Conservation (phyloP, 23 red algal species). For the Gracilaria gracilis region DNA sequence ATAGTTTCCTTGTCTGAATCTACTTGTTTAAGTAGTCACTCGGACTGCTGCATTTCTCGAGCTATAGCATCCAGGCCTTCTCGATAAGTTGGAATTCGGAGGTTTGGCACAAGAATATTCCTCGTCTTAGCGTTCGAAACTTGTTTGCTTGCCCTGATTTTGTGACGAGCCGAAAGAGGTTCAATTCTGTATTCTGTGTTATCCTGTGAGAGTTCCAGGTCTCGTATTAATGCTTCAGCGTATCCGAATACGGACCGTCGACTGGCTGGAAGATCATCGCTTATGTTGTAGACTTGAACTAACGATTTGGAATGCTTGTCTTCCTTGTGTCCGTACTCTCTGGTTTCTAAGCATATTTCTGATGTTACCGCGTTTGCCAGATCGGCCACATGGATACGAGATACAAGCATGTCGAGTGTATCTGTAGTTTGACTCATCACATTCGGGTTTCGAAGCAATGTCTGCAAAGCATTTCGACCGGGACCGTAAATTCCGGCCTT, state of each 20-base stretch:
- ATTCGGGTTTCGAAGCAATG: constrained; percentile 25
- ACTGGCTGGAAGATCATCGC: constrained; percentile 60
- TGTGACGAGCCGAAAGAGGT: constrained; percentile 19
- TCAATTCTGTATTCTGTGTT: background rate
- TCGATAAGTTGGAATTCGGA: constrained; percentile 37
- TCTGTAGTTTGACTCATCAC: background rate
- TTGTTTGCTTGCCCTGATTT: constrained; percentile 33
- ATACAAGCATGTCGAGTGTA: constrained; percentile 9
- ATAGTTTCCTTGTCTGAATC: background rate
- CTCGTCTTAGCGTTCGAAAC: constrained; percentile 66
- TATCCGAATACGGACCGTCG: constrained; percentile 27
- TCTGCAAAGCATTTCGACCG: constrained; percentile 32
- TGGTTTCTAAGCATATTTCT: background rate
- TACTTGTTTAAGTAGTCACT: background rate
- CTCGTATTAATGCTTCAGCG: constrained; percentile 3
- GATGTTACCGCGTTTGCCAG: constrained; percentile 36
- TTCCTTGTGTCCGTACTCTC: background rate
- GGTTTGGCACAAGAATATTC: constrained; percentile 14
- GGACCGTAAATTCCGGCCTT: constrained; percentile 64
- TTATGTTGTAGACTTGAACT: constrained; percentile 35
- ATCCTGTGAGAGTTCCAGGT: background rate
- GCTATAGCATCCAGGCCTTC: constrained; percentile 39
- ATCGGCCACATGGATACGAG: constrained; percentile 57
- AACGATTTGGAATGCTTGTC: background rate
- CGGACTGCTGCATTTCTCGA: background rate